A percentile compares a stretch with the other conserved stretches of the same genome.
These are phyloP conservation scores for Setaria italica DNA, from an alignment of 202 grass and related monocot species.

Conservation along the genomic window DNA sequence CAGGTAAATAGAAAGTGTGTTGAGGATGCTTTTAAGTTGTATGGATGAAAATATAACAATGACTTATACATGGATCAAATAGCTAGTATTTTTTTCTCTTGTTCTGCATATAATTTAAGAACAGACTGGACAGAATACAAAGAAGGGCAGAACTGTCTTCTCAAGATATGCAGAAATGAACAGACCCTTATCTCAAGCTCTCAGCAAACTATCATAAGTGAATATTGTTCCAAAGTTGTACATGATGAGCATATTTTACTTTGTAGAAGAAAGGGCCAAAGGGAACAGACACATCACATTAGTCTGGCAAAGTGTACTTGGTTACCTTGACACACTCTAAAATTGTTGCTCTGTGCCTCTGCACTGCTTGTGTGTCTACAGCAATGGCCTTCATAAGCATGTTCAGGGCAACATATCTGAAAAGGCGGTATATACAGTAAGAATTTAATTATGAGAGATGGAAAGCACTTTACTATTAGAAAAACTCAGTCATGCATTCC, in stretches of 20 bases:
- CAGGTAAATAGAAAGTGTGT: background rate
- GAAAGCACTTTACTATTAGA: constrained; percentile 10
- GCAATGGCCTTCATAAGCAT: constrained; percentile 96
- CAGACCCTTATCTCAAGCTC: background rate
- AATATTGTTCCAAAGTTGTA: background rate
- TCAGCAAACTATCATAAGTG: constrained; percentile 1
- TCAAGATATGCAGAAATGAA: constrained; percentile 19
- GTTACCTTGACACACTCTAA: constrained; percentile 98
- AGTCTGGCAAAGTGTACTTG: background rate
- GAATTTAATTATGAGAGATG: constrained; percentile 28
- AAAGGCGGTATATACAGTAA: constrained; percentile 15
- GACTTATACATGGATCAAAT: background rate
- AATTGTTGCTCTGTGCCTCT: constrained; percentile 96
- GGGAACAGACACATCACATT: constrained; percentile 35
- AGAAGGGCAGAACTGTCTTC: background rate
- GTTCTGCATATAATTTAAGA: background rate
- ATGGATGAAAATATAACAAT: constrained; percentile 5
- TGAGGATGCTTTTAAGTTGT: background rate
- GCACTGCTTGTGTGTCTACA: constrained; percentile 92
- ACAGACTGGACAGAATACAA: constrained; percentile 2
- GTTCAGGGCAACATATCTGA: constrained; percentile 98
- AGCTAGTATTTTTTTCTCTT: background rate
- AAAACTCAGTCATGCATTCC: constrained; percentile 1
- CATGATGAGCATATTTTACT: constrained; percentile 11
- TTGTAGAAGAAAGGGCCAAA: constrained; percentile 3